A percentile compares a stretch with the other conserved stretches of the same genome.
These are phyloP conservation scores for Isatis lusitanica DNA, from an alignment of 441 rosid genomes.

Conservation along the genomic window DNA sequence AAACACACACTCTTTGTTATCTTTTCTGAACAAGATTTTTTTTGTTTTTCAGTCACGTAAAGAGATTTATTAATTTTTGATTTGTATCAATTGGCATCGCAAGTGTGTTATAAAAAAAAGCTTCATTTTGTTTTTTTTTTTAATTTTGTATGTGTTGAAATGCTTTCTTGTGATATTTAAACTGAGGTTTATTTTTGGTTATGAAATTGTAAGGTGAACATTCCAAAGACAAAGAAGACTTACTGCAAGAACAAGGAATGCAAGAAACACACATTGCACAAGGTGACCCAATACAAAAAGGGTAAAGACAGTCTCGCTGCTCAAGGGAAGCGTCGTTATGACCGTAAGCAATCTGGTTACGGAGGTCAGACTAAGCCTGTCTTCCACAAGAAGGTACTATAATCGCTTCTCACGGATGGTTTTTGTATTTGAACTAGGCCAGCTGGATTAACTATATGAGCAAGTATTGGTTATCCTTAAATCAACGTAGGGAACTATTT, in stretches of 20 bases:
- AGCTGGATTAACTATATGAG: too few relatives aligned
- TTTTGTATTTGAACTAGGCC: not conserved
- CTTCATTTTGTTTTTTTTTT: not conserved
- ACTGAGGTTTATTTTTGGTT: not conserved
- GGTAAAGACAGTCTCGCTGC: constrained; percentile 71
- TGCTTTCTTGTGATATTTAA: not conserved
- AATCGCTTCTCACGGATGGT: not conserved
- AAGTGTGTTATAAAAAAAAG: not conserved
- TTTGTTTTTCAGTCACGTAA: too few relatives aligned
- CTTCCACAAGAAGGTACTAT: constrained; percentile 56
- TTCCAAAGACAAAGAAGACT: constrained; percentile 76
- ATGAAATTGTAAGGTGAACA: constrained; percentile 47
- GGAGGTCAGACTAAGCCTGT: constrained; percentile 75
- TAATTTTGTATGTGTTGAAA: not conserved
- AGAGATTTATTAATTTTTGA: too few relatives aligned
- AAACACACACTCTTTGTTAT: not conserved
- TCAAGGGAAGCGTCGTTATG: constrained; percentile 74
- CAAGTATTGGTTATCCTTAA: not conserved
- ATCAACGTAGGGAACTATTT: not conserved
- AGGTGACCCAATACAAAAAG: constrained; percentile 79
- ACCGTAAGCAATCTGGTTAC: constrained; percentile 70
- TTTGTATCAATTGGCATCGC: not conserved
- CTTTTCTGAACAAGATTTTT: not conserved
- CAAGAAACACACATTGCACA: constrained; percentile 72
- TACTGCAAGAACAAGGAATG: constrained; percentile 76